These are phyloP conservation scores for Acanthamoeba healyi DNA, from an alignment of 208 protist genomes.

Conservation along the genomic window DNA sequence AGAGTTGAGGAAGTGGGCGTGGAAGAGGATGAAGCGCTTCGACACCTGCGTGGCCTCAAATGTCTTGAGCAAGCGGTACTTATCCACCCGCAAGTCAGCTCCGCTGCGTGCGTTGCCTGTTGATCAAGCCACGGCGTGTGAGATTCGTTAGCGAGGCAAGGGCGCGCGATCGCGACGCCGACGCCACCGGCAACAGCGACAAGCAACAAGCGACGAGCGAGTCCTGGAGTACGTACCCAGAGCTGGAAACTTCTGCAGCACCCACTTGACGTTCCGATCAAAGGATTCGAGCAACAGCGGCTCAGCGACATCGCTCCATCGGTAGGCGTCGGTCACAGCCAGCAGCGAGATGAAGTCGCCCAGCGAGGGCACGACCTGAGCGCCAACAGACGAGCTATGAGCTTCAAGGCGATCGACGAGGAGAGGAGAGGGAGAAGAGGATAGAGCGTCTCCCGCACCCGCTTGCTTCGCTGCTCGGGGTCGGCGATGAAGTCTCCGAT, in stretches of 20 bases:
- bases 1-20: conserved; percentile 56
- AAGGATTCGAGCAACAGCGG: not conserved
- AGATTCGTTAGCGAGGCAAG: no score
- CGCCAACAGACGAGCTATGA: not conserved
- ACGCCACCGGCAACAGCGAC: not conserved
- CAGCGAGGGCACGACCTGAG: conserved; percentile 28
- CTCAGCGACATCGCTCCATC: not conserved
- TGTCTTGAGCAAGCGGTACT: conserved; percentile 37
- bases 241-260: conserved; percentile 24
- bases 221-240: not conserved
- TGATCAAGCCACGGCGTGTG: no score
- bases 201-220: not conserved
- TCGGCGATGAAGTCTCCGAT: conserved; percentile 39
- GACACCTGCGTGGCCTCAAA: conserved; percentile 48
- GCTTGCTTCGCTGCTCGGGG: not conserved
- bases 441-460: not conserved
- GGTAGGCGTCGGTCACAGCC: conserved; percentile 24
- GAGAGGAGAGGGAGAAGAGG: not conserved
- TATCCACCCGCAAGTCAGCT: not conserved
- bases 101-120: conserved; percentile 1
- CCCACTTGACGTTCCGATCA: conserved; percentile 38
- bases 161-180: not conserved
- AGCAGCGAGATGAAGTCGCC: conserved; percentile 64
- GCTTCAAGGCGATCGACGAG: not conserved
- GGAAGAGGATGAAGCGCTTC: conserved; percentile 42